Evolutionary conservation across 768 basidiomycete species (phyloP).

Genomic region (Lactarius indigo): DNA sequence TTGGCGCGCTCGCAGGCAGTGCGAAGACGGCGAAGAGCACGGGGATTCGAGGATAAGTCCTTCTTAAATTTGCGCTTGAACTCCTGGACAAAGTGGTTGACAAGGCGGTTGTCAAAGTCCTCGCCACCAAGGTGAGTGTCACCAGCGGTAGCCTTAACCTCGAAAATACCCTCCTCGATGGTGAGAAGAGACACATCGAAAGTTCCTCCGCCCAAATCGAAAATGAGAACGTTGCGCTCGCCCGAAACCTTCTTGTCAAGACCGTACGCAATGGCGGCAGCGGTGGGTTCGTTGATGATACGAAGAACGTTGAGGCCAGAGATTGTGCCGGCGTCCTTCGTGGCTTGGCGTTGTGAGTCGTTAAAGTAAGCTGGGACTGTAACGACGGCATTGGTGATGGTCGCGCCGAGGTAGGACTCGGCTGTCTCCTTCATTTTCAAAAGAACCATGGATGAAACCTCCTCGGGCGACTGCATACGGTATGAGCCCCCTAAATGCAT

Average conservation of each 20-base stretch:
- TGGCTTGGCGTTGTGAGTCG: constrained; percentile 97
- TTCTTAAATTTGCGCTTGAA: constrained; percentile 99
- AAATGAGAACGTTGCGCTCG: constrained; percentile 95
- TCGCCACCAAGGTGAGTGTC: constrained; percentile 98
- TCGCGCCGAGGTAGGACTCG: constrained; percentile 89
- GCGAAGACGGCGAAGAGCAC: constrained; percentile 94
- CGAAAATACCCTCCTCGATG: constrained; percentile 97
- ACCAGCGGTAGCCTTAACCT: constrained; percentile 97
- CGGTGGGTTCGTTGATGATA: constrained; percentile 99
- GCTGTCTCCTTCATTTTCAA: constrained; percentile 98
- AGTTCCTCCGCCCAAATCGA: constrained; percentile 97
- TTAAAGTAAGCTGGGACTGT: constrained; percentile 99
- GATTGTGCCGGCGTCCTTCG: constrained; percentile 96
- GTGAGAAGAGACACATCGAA: constrained; percentile 97
- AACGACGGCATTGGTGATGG: constrained; percentile 86
- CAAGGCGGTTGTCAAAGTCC: constrained; percentile 97
- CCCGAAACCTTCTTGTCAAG: constrained; percentile 90
- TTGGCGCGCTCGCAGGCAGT: constrained; percentile 99
- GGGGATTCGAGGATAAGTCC: constrained; percentile 86
- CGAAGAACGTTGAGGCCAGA: constrained; percentile 93
- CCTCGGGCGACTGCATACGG: constrained; percentile 75
- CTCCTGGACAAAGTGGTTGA: constrained; percentile 94
- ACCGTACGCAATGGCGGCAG: constrained; percentile 97
- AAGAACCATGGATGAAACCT: constrained; percentile 97
- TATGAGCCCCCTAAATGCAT: neutral